phyloP scores from a whole-genome alignment of 2,329 filamentous ascomycete species.

The Macroventuria anomochaeta region DNA sequence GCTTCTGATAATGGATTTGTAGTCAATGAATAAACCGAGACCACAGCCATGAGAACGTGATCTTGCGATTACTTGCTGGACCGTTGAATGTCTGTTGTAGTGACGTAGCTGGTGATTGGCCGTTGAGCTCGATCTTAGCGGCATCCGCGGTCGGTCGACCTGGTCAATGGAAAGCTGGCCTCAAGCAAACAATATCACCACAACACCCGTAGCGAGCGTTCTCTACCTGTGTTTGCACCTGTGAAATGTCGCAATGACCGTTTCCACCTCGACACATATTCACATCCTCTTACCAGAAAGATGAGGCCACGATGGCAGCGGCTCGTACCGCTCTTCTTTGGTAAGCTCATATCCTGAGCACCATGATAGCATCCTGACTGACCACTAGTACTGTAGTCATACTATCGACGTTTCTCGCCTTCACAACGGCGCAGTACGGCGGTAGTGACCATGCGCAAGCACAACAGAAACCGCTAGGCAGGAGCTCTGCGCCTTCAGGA shows the following conservation, averaged over 20 bases:
- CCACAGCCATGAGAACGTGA: neutral
- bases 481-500: conserved; percentile 19
- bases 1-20: too few relatives aligned
- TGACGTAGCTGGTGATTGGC: conserved; percentile 45
- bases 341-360: conserved; percentile 28
- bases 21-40: neutral
- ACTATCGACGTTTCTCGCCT: conserved; percentile 37
- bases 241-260: conserved; percentile 44
- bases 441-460: conserved; percentile 30
- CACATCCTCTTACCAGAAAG: conserved; percentile 22
- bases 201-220: conserved; percentile 1
- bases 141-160: conserved; percentile 25
- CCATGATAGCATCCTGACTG: conserved; percentile 24
- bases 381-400: conserved; percentile 37
- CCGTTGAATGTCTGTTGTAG: neutral
- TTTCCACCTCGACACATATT: conserved; percentile 20
- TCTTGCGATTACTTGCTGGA: neutral
- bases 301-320: conserved; percentile 47
- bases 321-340: conserved; percentile 46
- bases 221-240: conserved; percentile 14
- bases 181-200: conserved; percentile 36
- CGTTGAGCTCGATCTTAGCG: conserved; percentile 20
- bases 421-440: conserved; percentile 34
- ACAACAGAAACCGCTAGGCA: conserved; percentile 36
- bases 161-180: conserved; percentile 44